These are phyloP conservation scores for Tripidium arundinaceum DNA, from an alignment of 202 grass and related monocot genomes.

Conservation along the genomic window DNA sequence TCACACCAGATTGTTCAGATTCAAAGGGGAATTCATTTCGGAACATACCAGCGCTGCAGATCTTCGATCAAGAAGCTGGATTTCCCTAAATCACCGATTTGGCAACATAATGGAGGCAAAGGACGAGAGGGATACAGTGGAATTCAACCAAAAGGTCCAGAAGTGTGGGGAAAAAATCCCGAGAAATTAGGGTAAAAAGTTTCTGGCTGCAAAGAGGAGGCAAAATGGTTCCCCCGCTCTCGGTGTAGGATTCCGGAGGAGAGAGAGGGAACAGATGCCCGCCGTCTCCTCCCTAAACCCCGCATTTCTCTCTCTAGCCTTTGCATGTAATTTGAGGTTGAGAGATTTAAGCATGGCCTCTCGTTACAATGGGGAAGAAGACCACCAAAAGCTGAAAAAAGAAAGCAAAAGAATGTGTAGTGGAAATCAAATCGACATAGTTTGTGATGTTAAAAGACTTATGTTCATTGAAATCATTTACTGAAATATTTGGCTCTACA, in stretches of 20 bases:
- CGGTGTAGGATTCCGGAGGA: conserved; percentile 31
- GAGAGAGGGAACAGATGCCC: conserved; percentile 29
- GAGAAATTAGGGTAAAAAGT: background rate
- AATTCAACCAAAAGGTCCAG: conserved; percentile 14
- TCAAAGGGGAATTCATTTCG: background rate
- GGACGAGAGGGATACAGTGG: background rate
- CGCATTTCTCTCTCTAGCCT: conserved; percentile 51
- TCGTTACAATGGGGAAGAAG: conserved; percentile 17
- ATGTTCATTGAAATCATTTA: background rate
- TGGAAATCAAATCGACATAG: background rate
- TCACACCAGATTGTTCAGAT: conserved; percentile 18
- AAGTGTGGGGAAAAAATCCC: background rate
- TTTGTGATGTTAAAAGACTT: background rate
- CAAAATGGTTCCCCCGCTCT: conserved; percentile 29
- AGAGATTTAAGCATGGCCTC: conserved; percentile 53
- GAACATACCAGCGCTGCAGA: conserved; percentile 24
- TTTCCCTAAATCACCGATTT: conserved; percentile 5
- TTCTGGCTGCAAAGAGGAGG: conserved; percentile 27
- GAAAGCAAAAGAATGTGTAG: background rate
- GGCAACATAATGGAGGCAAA: background rate
- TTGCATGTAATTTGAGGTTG: conserved; percentile 39
- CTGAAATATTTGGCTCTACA: background rate
- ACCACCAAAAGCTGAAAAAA: conserved; percentile 6
- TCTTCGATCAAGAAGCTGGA: background rate
- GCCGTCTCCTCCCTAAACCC: conserved; percentile 31